A percentile compares a stretch with the other conserved stretches of the same genome.
Evolutionary conservation across 306 rosid genomes (phyloP).

Genomic region (cucumber (Cucumis sativus)): Cucumber_9930_V3 NC_026660.2:5367501-5368000

Average conservation of each 20-base stretch:
- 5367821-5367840: constrained; percentile 61
- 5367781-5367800: constrained; percentile 44
- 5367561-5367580: too few species aligned
- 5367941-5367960: neutral
- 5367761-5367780: neutral
- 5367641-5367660: neutral
- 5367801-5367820: constrained; percentile 32
- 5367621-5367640: neutral
- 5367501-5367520: too few species aligned
- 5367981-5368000: neutral
- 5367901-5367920: constrained; percentile 47
- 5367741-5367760: neutral
- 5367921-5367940: neutral
- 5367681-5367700: neutral
- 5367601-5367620: too few species aligned
- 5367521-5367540: too few species aligned
- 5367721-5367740: neutral
- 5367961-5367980: neutral
- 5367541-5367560: too few species aligned
- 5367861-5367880: constrained; percentile 64
- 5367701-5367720: neutral
- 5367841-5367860: constrained; percentile 50
- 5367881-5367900: constrained; percentile 94
- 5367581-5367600: too few species aligned
- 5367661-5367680: neutral